Base-by-base conservation (phyloP, 495 filamentous ascomycete genomes). In the Neurospora sp. region DNA sequence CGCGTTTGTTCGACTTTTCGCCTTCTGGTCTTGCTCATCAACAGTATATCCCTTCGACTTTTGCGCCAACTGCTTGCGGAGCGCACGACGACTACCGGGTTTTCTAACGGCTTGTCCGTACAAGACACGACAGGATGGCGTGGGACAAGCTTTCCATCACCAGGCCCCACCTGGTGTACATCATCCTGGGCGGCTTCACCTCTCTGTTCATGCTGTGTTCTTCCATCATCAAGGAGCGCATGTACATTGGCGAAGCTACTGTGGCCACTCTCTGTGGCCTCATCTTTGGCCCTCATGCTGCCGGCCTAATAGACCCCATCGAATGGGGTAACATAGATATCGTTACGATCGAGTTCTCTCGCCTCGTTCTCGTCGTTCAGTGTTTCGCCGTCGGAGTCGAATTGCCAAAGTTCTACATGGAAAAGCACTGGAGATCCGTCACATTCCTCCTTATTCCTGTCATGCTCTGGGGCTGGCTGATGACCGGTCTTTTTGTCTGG, bases 361-460 rank as follows among this genome's bases (percentile, higher is more conserved):
- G 96, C 72, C 94, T 99, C 76, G 96, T 99, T 73, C 88, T 99
- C 41, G 96, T 98, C 71, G 96, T 99, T 44, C 96, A 99, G 85
- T 99, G 96, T 86, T 99, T 99, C 81, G 96, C 96, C 83, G 93
- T 99, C 72, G 96, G 96, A 35, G 96, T 99, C 85, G 96, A 99
- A 83, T 87, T 99, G 87, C 96, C 96, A 69, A 95, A 95, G 82
- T 89, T 88, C 79, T 99, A 98, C 83, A 98, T 99, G 96, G 95
- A 98, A 78, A 91, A 90, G 74, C 96, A 99, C 81, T 99, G 96
- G 96, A 91, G 89, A 78, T 98, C 95, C 6, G 95, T 99, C 73
- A 83, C 91, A 3, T 88, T 97, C 75, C 82, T 99, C 74, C 87
- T 99, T 38, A 83, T 98, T 38, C 96, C 96, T 6, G 96, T 98